Evolutionary conservation across 2,329 filamentous ascomycete genomes (phyloP).

Genomic region (Alternaria solani): DNA sequence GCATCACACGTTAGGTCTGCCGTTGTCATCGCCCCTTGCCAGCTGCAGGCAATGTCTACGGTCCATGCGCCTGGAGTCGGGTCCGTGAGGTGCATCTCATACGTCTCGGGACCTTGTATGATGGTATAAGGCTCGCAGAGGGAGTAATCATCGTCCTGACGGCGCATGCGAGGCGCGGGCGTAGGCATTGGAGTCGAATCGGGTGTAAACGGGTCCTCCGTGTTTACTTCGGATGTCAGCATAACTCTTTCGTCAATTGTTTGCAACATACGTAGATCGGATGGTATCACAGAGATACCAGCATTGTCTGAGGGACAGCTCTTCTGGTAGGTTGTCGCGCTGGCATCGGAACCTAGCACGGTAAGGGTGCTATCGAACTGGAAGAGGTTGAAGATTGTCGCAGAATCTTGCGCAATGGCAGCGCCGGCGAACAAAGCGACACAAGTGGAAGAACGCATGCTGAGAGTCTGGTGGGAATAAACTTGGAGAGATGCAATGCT

Average conservation of each 20-base stretch:
- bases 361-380: slow-evolving; percentile 26
- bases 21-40: slow-evolving; percentile 29
- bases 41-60: slow-evolving; percentile 31
- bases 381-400: slow-evolving; percentile 26
- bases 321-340: slow-evolving; percentile 34
- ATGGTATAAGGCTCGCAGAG: slow-evolving; percentile 34
- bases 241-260: not conserved
- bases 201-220: not conserved
- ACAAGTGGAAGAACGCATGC: slow-evolving; percentile 30
- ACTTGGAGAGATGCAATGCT: not conserved
- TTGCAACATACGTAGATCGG: slow-evolving; percentile 1
- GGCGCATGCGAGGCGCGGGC: slow-evolving; percentile 29
- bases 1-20: slow-evolving; percentile 35
- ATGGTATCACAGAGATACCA: slow-evolving; percentile 22
- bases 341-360: slow-evolving; percentile 28
- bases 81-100: slow-evolving; percentile 31
- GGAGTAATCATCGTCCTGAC: slow-evolving; percentile 19
- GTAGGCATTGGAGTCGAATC: slow-evolving; percentile 20
- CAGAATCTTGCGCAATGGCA: slow-evolving; percentile 29
- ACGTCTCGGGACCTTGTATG: slow-evolving; percentile 34
- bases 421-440: slow-evolving; percentile 28
- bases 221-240: slow-evolving; percentile 1
- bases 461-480: not conserved
- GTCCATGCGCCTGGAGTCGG: slow-evolving; percentile 29
- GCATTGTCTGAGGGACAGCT: slow-evolving; percentile 20